These are phyloP conservation scores for Blumeria hordei DNA, from an alignment of 2,329 filamentous ascomycete genomes.

Conservation along the genomic window DNA sequence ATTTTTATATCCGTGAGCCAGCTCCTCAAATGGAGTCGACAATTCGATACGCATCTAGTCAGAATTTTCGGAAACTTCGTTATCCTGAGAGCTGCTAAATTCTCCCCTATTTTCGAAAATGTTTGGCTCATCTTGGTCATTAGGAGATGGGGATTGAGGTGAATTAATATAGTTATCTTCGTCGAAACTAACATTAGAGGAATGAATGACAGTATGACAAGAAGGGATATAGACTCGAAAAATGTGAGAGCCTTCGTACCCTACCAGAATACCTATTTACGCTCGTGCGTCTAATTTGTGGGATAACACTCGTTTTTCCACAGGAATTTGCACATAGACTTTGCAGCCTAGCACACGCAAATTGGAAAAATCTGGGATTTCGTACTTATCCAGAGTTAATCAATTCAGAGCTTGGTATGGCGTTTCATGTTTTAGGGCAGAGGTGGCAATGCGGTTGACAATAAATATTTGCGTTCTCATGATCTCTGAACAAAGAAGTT, in stretches of 20 bases:
- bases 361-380: neutral
- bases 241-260: slow-evolving; percentile 1
- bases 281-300: neutral
- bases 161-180: neutral
- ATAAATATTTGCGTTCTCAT: neutral
- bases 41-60: neutral
- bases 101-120: neutral
- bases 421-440: neutral
- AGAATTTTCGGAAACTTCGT: slow-evolving; percentile 1
- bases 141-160: neutral
- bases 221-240: neutral
- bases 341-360: slow-evolving; percentile 1
- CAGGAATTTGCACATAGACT: neutral
- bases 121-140: neutral
- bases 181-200: slow-evolving; percentile 1
- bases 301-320: neutral
- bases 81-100: neutral
- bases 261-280: neutral
- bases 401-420: neutral
- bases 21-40: neutral
- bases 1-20: neutral
- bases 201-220: neutral
- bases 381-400: neutral
- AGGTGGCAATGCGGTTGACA: neutral
- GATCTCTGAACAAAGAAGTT: slow-evolving; percentile 1